A percentile compares a stretch with the other conserved stretches of the same genome.
phyloP scores from a whole-genome alignment of 2,329 filamentous ascomycete genomes.

The Taxawa tesnikishii region DNA sequence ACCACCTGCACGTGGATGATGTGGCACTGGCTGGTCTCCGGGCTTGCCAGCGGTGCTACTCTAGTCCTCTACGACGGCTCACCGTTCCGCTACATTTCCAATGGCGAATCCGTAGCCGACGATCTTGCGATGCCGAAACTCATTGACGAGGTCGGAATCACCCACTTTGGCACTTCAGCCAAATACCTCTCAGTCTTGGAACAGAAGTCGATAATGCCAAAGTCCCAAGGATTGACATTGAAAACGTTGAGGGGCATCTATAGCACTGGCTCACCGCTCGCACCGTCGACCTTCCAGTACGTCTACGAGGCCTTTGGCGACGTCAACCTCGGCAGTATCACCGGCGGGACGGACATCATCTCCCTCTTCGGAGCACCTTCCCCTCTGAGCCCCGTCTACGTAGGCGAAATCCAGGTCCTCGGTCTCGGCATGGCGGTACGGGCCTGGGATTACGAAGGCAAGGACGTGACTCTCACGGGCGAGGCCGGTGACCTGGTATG shows the following conservation, averaged over 20 bases:
- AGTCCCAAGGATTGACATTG: constrained; percentile 41
- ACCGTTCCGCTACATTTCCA: constrained; percentile 52
- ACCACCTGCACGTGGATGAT: constrained; percentile 98
- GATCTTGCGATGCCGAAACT: constrained; percentile 72
- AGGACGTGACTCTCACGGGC: constrained; percentile 46
- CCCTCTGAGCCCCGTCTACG: constrained; percentile 35
- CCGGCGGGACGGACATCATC: constrained; percentile 92
- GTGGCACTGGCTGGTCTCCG: constrained; percentile 95
- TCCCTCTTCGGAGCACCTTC: constrained; percentile 85
- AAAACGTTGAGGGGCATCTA: constrained; percentile 68
- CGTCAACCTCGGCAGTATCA: constrained; percentile 84
- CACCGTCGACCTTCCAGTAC: constrained; percentile 85
- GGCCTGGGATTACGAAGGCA: constrained; percentile 40
- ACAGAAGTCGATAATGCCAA: constrained; percentile 56
- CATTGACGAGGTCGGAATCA: constrained; percentile 69
- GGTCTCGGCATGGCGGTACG: constrained; percentile 39
- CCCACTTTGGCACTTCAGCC: constrained; percentile 88
- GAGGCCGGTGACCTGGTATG: constrained; percentile 84
- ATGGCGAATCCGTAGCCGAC: constrained; percentile 46
- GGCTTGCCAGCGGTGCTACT: constrained; percentile 69
- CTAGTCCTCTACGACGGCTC: constrained; percentile 86
- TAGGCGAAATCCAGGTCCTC: constrained; percentile 37
- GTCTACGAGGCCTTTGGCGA: constrained; percentile 74
- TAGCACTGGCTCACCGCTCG: constrained; percentile 83
- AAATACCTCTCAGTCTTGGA: constrained; percentile 89